Conservation (phyloP, 164 flowering plant genomes). For the Cinnamomum micranthum region DNA sequence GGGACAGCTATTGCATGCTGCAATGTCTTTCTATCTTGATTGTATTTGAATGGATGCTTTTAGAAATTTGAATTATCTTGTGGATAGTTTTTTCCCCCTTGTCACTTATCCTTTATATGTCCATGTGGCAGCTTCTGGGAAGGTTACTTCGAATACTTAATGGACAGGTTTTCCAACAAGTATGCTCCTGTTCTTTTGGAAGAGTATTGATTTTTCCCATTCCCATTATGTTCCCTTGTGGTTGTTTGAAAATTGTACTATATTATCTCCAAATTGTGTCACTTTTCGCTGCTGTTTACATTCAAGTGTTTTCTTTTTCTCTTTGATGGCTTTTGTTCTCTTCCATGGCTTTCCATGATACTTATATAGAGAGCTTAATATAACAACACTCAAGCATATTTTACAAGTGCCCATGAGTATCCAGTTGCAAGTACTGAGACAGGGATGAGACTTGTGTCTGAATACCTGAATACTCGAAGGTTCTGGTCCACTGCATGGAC, state of each 20-base stretch:
- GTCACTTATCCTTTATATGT: background rate
- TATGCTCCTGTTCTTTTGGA: constrained; percentile 30
- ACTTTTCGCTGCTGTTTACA: background rate
- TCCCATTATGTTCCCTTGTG: background rate
- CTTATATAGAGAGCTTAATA: no score
- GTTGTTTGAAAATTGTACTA: background rate
- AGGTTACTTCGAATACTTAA: constrained; percentile 84
- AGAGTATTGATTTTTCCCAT: background rate
- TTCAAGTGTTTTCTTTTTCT: background rate
- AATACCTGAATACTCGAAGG: no score
- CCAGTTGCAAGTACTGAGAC: no score
- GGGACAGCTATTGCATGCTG: no score
- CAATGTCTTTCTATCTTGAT: background rate
- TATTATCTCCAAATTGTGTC: background rate
- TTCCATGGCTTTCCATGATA: no score
- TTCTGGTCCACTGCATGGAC: no score
- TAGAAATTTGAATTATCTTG: background rate
- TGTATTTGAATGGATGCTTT: background rate
- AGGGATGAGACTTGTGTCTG: no score
- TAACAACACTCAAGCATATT: no score
- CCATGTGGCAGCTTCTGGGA: constrained; percentile 84
- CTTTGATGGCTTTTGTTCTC: background rate
- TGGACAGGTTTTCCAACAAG: constrained; percentile 84
- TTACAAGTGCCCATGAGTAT: no score
- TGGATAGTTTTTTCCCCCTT: background rate